phyloP scores from a whole-genome alignment of 1,284 basidiomycete species.

The Sporisorium scitamineum region DNA sequence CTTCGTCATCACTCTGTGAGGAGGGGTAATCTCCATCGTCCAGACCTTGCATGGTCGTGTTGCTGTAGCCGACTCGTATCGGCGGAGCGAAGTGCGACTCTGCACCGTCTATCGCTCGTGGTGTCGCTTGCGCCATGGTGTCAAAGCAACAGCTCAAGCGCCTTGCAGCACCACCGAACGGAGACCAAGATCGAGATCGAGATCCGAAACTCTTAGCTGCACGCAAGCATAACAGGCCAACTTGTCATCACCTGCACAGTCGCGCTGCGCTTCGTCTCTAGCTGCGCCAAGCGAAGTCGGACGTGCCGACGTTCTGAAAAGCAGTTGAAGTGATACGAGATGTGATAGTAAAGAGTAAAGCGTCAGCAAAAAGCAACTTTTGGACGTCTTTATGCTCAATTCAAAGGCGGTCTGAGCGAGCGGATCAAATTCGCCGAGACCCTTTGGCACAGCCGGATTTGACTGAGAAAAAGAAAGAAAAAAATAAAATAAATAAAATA shows the following conservation, averaged over 20 bases:
- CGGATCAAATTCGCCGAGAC: neutral
- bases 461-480: too few relatives aligned
- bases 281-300: neutral
- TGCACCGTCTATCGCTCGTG: neutral
- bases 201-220: neutral
- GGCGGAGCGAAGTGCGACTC: neutral
- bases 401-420: neutral
- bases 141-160: neutral
- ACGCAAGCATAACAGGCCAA: neutral
- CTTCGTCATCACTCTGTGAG: conserved; percentile 33
- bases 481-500: neutral
- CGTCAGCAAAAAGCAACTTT: neutral
- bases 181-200: neutral
- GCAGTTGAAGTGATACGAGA: neutral
- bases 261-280: neutral
- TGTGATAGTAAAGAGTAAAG: neutral
- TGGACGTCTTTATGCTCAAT: neutral
- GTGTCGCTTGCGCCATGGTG: neutral
- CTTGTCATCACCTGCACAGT: neutral
- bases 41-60: neutral
- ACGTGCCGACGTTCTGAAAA: neutral
- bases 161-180: neutral
- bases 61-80: neutral
- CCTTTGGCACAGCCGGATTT: neutral
- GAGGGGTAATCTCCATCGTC: conserved; percentile 25